Base-by-base conservation (phyloP, 2,329 filamentous ascomycete species). In the Acephala macrosclerotiorum region DNA sequence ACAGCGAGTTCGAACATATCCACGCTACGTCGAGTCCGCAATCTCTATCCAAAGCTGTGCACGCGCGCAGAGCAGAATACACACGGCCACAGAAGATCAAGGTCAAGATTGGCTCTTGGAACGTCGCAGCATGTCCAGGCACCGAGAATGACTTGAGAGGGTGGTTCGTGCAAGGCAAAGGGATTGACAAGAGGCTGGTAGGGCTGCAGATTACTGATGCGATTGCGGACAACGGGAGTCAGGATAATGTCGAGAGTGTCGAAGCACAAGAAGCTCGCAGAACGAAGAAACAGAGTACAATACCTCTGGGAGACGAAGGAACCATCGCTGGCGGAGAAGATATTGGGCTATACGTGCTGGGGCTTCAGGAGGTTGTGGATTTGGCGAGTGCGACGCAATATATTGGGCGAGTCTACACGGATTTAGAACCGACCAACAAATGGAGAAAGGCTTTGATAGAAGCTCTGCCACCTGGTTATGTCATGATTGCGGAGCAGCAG, bases 91-190 rank as follows among this genome's bases (percentile, higher is more conserved):
- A 89, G 76, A 86, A 86, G 59, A 87, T 97, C 72, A 90, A 89
- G 70, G 87, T 99, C 78, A 97, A 97, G 79, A 85, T 99, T 60
- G 96, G 95, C 49, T 91, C 92, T 0, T 99, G 96, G 96, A 99
- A 99, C 79, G 93, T 97, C 18, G 96, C 94, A 3, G 89, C 91
- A 1, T 89, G 91, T 70, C 88, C 92, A 14, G 93, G 92, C 26
- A 94, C 93, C 0, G 94, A 97, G 77, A 92, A 93, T 71, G 96
- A 98, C 75, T 81, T 99, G 5, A 91, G 88, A 8, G 88, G 87
- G 36, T 99, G 96, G 96, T 97, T 99, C 76, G 85, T 96, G 8
- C 83, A 89, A 12, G 92, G 91, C 18, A 87, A 91, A 73, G 92
- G 91, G 6, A 79, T 94, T 8, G 87, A 90, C 66, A 82, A 89